These are phyloP conservation scores for Cryptosporidium xiaoi DNA, from an alignment of 169 alveolate species.

Conservation along the genomic window DNA sequence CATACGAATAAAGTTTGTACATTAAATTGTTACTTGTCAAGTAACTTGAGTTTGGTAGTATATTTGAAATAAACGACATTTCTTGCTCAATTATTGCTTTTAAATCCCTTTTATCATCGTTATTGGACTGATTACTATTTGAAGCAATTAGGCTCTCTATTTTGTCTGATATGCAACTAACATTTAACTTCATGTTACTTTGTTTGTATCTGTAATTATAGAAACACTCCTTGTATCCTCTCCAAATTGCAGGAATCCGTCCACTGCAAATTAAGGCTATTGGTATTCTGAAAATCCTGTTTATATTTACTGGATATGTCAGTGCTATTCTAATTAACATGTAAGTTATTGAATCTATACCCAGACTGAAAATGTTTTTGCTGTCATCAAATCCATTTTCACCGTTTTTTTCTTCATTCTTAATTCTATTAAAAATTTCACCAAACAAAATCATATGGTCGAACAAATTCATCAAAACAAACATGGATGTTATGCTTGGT, in stretches of 20 bases:
- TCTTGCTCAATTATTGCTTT: slow-evolving; percentile 11
- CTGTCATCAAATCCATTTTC: background rate
- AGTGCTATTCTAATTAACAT: slow-evolving; percentile 51
- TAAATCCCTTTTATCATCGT: slow-evolving; percentile 11
- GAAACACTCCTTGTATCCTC: slow-evolving; percentile 5
- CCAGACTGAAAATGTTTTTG: slow-evolving; percentile 16
- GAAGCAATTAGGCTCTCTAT: background rate
- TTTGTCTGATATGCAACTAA: slow-evolving; percentile 22
- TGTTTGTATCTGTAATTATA: slow-evolving; percentile 20
- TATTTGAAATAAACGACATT: slow-evolving; percentile 5
- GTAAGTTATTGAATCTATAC: slow-evolving; percentile 51
- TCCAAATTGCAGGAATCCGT: slow-evolving; percentile 4
- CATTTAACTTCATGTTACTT: slow-evolving; percentile 2
- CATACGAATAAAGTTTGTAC: slow-evolving; percentile 33
- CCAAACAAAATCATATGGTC: slow-evolving; percentile 71
- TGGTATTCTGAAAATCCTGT: slow-evolving; percentile 31
- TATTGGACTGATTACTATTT: background rate
- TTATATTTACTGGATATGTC: slow-evolving; percentile 51
- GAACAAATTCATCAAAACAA: slow-evolving; percentile 25
- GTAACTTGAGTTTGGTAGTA: slow-evolving; percentile 16
- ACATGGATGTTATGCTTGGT: slow-evolving; percentile 42
- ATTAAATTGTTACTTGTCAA: background rate
- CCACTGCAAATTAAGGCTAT: slow-evolving; percentile 13
- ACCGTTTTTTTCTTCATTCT: background rate
- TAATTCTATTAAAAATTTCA: slow-evolving; percentile 8